Base-by-base conservation (phyloP, 2,329 filamentous ascomycete species). In the Penicillium sp. region DNA sequence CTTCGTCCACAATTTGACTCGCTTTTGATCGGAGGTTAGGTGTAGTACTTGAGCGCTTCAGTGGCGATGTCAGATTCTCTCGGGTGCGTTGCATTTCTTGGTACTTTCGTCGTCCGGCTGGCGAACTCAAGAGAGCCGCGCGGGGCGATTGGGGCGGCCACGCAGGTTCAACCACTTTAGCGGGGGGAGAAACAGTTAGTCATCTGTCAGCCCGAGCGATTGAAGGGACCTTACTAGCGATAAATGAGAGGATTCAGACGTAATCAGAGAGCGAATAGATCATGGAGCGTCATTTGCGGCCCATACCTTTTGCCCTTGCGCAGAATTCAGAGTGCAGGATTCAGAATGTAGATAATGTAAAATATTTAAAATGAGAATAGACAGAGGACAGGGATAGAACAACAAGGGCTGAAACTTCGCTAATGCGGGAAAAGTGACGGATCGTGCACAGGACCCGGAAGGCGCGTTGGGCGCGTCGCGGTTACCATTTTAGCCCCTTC, bases 101-200 rank as follows among this genome's bases (percentile, higher is more conserved):
- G 67, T 90, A 85, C 70, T 86, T 87, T 70, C 88, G 85, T 66
- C 91, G 88, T 50, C 91, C 93, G 62, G 87, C 85, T 1, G 93
- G 93, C 4, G 92, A 87, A 69, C 81, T 84, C 55, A 87, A 74
- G 16, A 87, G 76, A 22, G 84, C 85, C 59, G 86, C 82, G 63
- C 81, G 79, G 16, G 85, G 84, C 19, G 84, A 87, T 65, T 81
- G 78, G 17, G 85, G 85, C 54, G 85, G 85, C 85, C 85, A 88
- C 67, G 74, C 76, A 60, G 71, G 74, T 63, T 78, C 73, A 35
- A 74, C 64, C 77, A 79, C 68, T 75, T 50, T 22, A 5, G 8
- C 3, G 3, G 37, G 11, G 11, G 17, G 55, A 11, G 42, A 51
- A 51, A 45, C 31, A 30, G 45, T 61, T 43, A 58, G 50, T 38